Base-by-base conservation (phyloP, 148 eudicot species). In the Simmondsia chinensis region DNA sequence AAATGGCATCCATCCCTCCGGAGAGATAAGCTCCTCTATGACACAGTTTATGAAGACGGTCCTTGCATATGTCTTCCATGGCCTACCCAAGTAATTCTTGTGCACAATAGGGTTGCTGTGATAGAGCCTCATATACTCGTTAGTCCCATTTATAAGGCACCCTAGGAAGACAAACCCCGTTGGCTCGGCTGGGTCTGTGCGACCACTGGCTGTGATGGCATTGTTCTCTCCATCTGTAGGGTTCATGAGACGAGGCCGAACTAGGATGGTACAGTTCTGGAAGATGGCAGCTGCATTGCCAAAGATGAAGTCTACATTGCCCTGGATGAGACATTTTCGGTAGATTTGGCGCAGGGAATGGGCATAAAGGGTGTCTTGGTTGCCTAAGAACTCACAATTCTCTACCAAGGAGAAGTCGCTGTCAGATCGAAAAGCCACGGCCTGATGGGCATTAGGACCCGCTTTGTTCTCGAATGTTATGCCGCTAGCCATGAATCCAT, bases 31-130 rank as follows among this genome's bases (percentile, higher is more conserved):
- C 7, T 48, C 69, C 18, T 74, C 88, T 63, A 87, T 17, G 0
- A 12, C 54, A 46, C 78, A 76, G 2, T 57, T 21, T 1, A 87
- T 46, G 27, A 76, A 72, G 6, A 83, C 77, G 0, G 89, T 80
- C 60, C 96, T 83, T 0, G 94, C 80, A 32, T 64, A 87, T 71
- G 72, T 77, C 63, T 87, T 87, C 96, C 96, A 87, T 0, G 96
- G 96, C 35, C 96, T 68, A 41, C 96, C 96, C 20, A 87, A 44
- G 54, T 39, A 87, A 34, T 72, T 83, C 31, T 58, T 72, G 38
- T 87, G 94, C 9, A 70, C 81, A 19, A 56, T 75, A 0, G 94
- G 96, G 15, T 77, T 83, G 5, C 60, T 52, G 10, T 28, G 14
- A 58, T 79, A 83, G 39, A 83, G 20, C 1, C 33, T 61, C 86